A percentile compares a stretch with the other conserved stretches of the same genome.
Conservation (phyloP, 108 stramenopile genomes). For the Skeletonema costatum region DNA sequence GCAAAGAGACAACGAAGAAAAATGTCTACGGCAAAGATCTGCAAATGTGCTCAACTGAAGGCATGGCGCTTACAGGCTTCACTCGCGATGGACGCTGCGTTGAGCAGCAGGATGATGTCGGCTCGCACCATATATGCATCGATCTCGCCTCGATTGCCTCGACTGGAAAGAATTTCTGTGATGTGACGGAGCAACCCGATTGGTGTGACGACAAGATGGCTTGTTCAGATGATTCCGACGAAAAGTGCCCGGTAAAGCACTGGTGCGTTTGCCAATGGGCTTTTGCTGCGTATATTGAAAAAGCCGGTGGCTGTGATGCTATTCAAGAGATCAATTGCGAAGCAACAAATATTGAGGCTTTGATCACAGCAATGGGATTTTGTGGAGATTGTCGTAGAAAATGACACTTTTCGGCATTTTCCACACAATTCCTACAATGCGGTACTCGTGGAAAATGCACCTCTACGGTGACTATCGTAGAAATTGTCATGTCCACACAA, state of each 20-base stretch:
- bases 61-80: conserved; percentile 61
- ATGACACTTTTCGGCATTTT: too few relatives aligned
- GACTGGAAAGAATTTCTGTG: conserved; percentile 54
- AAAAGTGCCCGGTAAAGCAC: conserved; percentile 37
- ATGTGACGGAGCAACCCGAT: conserved; percentile 62
- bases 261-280: conserved; percentile 82
- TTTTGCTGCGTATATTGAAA: conserved; percentile 60
- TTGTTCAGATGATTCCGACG: conserved; percentile 44
- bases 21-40: conserved; percentile 55
- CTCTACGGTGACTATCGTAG: too few relatives aligned
- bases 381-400: too few relatives aligned
- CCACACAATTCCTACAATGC: too few relatives aligned
- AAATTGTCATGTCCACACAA: too few relatives aligned
- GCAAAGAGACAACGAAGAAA: not conserved
- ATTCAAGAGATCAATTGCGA: conserved; percentile 68
- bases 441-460: too few relatives aligned
- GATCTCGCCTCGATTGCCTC: conserved; percentile 28
- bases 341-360: conserved; percentile 55
- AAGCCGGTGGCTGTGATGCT: conserved; percentile 66
- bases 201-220: conserved; percentile 57
- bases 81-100: conserved; percentile 56
- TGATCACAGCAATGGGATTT: not conserved
- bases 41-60: conserved; percentile 43
- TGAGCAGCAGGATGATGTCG: conserved; percentile 48
- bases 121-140: conserved; percentile 69